Percentiles rank a stretch among this genome's conserved stretches.
Evolutionary conservation across 2,329 filamentous ascomycete genomes (phyloP).

Genomic region (Penicillium sp.): DNA sequence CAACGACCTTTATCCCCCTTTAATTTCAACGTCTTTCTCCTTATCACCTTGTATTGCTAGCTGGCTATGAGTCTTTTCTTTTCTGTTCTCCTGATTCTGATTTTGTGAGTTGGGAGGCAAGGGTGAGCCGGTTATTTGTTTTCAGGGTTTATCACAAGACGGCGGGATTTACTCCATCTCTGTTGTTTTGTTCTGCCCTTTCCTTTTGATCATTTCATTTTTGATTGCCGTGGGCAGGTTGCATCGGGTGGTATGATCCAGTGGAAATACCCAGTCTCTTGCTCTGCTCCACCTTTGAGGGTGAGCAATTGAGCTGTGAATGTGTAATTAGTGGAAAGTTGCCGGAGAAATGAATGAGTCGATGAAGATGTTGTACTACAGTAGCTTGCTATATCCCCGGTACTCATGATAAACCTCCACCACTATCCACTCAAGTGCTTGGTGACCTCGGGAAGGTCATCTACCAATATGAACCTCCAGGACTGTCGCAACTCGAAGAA

Average conservation of each 20-base stretch:
- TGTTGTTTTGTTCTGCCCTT: constrained; percentile 15
- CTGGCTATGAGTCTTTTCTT: constrained; percentile 35
- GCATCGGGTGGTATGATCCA: constrained; percentile 18
- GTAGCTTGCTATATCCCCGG: background rate
- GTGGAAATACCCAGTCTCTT: constrained; percentile 15
- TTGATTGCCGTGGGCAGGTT: constrained; percentile 14
- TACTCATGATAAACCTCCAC: background rate
- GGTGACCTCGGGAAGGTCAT: no score
- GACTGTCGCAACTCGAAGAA: no score
- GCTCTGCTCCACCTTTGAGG: background rate
- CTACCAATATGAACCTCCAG: no score
- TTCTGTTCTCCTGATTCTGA: constrained; percentile 20
- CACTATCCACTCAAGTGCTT: no score
- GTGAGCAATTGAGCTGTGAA: constrained; percentile 7
- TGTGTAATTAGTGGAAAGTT: constrained; percentile 24
- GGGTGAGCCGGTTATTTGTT: constrained; percentile 12
- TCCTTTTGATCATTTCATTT: constrained; percentile 13
- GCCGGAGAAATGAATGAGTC: constrained; percentile 19
- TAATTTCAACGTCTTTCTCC: constrained; percentile 28
- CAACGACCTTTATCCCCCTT: constrained; percentile 30
- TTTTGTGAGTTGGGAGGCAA: constrained; percentile 4
- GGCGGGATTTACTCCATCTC: constrained; percentile 4
- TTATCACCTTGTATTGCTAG: constrained; percentile 42
- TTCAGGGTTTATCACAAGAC: background rate
- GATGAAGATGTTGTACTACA: constrained; percentile 12